phyloP scores from a whole-genome alignment of 1,284 basidiomycete species.

The Ceratobasidium sp. region DNA sequence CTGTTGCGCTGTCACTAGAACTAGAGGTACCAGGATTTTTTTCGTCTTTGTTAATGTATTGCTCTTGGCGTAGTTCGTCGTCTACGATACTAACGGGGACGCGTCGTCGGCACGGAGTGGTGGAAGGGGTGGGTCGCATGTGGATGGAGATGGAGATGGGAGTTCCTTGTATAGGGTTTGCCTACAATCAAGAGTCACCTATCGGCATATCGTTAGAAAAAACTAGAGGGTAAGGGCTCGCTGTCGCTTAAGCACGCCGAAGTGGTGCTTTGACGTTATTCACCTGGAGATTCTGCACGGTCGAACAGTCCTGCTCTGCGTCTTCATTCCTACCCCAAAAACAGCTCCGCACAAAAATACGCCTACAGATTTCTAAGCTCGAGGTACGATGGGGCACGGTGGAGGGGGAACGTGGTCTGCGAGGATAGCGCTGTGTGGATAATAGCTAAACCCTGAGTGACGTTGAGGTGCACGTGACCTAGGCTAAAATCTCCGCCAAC shows the following conservation, averaged over 20 bases:
- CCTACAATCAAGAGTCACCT: slow-evolving; percentile 49
- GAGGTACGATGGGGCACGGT: slow-evolving; percentile 83
- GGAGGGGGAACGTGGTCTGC: slow-evolving; percentile 78
- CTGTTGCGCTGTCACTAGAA: too few species aligned
- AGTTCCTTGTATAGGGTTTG: slow-evolving; percentile 38
- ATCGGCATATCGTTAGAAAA: too few species aligned
- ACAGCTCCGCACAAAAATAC: too few species aligned
- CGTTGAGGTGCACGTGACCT: too few species aligned
- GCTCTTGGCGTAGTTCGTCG: slow-evolving; percentile 35
- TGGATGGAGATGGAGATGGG: slow-evolving; percentile 43
- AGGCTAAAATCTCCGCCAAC: too few species aligned
- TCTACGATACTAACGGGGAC: slow-evolving; percentile 77
- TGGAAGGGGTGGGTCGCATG: slow-evolving; percentile 37
- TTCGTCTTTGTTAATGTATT: neutral
- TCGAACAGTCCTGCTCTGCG: slow-evolving; percentile 77
- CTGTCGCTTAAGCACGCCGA: slow-evolving; percentile 75
- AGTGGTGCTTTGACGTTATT: slow-evolving; percentile 77
- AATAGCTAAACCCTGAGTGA: too few species aligned
- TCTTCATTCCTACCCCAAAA: slow-evolving; percentile 80
- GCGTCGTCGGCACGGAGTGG: slow-evolving; percentile 62
- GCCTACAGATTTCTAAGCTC: slow-evolving; percentile 88
- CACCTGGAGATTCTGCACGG: slow-evolving; percentile 62
- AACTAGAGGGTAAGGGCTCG: too few species aligned
- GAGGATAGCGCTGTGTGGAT: slow-evolving; percentile 74
- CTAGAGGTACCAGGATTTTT: neutral